Percentiles rank a stretch among this genome's conserved stretches.
Evolutionary conservation across 2,329 filamentous ascomycete species (phyloP).

Genomic region (Beauveria sp.): DNA sequence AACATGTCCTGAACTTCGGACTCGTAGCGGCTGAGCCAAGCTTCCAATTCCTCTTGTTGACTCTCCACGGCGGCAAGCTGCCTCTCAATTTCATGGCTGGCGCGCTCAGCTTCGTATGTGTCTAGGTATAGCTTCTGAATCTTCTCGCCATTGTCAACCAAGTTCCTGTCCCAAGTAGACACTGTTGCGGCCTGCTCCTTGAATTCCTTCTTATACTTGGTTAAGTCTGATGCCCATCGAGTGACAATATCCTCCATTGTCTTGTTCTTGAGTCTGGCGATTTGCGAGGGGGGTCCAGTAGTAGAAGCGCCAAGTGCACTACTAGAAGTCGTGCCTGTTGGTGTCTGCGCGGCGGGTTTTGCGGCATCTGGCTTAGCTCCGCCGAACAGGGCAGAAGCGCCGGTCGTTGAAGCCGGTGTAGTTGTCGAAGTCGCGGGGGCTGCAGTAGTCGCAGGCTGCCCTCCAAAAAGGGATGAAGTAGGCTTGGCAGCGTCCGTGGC

Average conservation of each 20-base stretch:
- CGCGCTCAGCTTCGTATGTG: conserved; percentile 88
- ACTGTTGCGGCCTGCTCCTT: conserved; percentile 83
- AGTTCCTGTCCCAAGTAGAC: conserved; percentile 80
- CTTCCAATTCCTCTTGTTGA: conserved; percentile 83
- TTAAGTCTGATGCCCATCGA: conserved; percentile 88
- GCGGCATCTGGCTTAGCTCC: conserved; percentile 24
- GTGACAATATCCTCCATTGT: conserved; percentile 99
- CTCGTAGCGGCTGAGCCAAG: conserved; percentile 87
- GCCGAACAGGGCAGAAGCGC: conserved; percentile 26
- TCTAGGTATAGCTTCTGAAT: conserved; percentile 88
- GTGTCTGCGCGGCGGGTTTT: conserved; percentile 23
- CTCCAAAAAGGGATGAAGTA: conserved; percentile 24
- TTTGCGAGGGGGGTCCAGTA: conserved; percentile 70
- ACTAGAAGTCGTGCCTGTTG: conserved; percentile 18
- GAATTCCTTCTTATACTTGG: conserved; percentile 96
- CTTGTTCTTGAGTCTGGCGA: conserved; percentile 92
- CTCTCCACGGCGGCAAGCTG: conserved; percentile 84
- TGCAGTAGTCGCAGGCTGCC: conserved; percentile 24
- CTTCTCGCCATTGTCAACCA: conserved; percentile 91
- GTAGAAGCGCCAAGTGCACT: conserved; percentile 62
- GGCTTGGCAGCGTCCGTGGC: conserved; percentile 17
- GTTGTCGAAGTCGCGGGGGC: conserved; percentile 18
- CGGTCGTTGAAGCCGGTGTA: conserved; percentile 22
- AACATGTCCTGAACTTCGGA: conserved; percentile 86
- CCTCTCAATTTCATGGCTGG: conserved; percentile 87